Evolutionary conservation across 1,284 basidiomycete genomes (phyloP), one percentile per base, ranked within the genome.

Genomic region (Malassezia vespertilionis): DNA sequence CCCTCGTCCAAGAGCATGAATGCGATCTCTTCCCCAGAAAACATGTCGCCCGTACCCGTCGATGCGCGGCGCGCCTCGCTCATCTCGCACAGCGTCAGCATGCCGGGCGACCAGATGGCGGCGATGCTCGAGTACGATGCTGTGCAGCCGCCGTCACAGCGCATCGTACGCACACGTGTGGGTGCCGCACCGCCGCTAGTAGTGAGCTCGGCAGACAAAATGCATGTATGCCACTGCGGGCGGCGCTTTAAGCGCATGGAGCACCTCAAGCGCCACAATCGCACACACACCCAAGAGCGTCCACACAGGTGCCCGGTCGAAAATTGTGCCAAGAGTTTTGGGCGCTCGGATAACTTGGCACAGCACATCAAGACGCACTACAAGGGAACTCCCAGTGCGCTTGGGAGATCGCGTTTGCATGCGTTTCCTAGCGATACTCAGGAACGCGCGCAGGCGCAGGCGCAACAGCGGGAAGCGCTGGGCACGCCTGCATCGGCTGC

Each of bases 331-430:
- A 69, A 69, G 50, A 58, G 51, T 45, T 70, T 70, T 35, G 64
- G 66, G 18, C 55, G 68, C 9, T 61, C 64, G 10, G 68, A 70
- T 45, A 70, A 70, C 33, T 56, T 69, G 11, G 54, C 63, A 4
- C 68, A 70, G 54, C 68, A 70, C 41, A 52, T 68, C 47, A 69
- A 67, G 57, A 70, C 68, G 28, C 68, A 70, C 41, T 66, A 56
- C 55, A n/a, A n/a, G n/a, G n/a, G n/a, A n/a, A n/a, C 53, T 60
- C 33, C 56, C 61, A 5, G 50, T 57, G 17, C 57, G 59, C 12
- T 52, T 59, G 30, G 57, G 52, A 15, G 58, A 58, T 9, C 56
- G 58, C 11, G 17, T 36, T n/a, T 15, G 12, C 41, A 50, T 21
- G 34, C 33, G 21, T 3, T 35, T 15, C 28, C 32, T 1, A 9